phyloP scores from a whole-genome alignment of 805 yeast genomes.

The Saccharomycopsis fodiens region DNA sequence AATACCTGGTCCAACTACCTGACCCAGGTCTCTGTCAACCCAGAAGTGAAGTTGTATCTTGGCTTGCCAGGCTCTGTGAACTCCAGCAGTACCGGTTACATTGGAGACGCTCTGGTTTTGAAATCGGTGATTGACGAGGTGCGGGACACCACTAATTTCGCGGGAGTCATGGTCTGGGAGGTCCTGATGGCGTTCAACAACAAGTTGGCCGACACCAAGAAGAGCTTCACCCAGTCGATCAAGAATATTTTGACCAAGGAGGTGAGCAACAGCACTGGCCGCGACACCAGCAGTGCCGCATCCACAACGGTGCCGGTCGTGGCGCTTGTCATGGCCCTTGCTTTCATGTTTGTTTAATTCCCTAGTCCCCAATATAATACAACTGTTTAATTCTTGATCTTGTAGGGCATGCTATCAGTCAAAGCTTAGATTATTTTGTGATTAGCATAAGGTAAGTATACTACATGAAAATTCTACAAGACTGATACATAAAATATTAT shows the following conservation, averaged over 20 bases:
- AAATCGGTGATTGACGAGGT: constrained; percentile 6
- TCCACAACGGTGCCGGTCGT: not conserved
- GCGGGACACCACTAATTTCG: constrained; percentile 8
- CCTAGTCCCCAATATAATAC: not conserved
- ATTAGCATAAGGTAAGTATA: no score
- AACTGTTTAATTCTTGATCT: no score
- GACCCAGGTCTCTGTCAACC: constrained; percentile 49
- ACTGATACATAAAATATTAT: no score
- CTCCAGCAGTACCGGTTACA: constrained; percentile 53
- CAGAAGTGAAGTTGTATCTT: constrained; percentile 57
- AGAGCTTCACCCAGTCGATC: constrained; percentile 12
- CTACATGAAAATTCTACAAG: no score
- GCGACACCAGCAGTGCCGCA: not conserved
- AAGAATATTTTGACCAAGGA: constrained; percentile 11
- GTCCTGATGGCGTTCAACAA: constrained; percentile 16
- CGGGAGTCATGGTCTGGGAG: constrained; percentile 21
- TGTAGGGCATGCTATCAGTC: no score
- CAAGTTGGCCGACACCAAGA: constrained; percentile 11
- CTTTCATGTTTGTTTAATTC: not conserved
- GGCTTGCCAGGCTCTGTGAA: constrained; percentile 70
- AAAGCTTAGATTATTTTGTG: no score
- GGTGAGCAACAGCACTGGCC: constrained; percentile 2
- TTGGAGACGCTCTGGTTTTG: constrained; percentile 29
- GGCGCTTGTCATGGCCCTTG: not conserved
- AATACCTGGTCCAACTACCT: constrained; percentile 70